Base-by-base conservation (phyloP, 306 rosid species). In the Vigna hirtella region DNA sequence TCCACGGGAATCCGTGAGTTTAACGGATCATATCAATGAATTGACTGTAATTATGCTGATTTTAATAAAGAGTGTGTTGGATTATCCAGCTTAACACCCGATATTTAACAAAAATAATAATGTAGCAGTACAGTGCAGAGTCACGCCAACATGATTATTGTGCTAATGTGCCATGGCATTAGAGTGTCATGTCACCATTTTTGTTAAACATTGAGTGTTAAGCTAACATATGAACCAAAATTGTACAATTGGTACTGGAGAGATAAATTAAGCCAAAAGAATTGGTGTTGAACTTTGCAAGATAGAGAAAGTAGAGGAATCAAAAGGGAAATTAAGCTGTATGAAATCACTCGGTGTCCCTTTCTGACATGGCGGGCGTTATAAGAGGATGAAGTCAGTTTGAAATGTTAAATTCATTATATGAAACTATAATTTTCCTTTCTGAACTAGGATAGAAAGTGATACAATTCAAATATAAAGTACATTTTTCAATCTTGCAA, bases 341-440 rank as follows among this genome's bases (percentile, higher is more conserved):
- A 28, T 45, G 30, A 50, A 61, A 42, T 36, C 72, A 72, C 34
- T 72, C 47, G 70, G 47, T 58, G 51, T 68, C 50, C 64, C 42
- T 28, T 52, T 59, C 42, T 81, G 73, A 30, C 36, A 49, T 13
- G 22, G 79, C 3, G 59, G 45, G 28, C 28, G 6, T 9, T 28
- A 59, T 59, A 73, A 47, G 32, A 45, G 59, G 78, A 28, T 7
- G 22, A 16, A 36, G 53, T 53, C 11, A 32, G 63, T n/a, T 16
- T 48, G 28, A 26, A 3, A 26, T 26, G 28, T 26, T 26, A 26
- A 26, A 26, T 26, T 26, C 28, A 0, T 26, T 26, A 2, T 26
- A 26, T 26, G 28, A 26, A 26, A 12, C 38, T 4, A 14, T 7
- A 61, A 18, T 11, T 10, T 51, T 71, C 20, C 63, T 32, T 51